Conservation (phyloP, 2,329 filamentous ascomycete species). For the Neodidymelliopsis sp. region DNA sequence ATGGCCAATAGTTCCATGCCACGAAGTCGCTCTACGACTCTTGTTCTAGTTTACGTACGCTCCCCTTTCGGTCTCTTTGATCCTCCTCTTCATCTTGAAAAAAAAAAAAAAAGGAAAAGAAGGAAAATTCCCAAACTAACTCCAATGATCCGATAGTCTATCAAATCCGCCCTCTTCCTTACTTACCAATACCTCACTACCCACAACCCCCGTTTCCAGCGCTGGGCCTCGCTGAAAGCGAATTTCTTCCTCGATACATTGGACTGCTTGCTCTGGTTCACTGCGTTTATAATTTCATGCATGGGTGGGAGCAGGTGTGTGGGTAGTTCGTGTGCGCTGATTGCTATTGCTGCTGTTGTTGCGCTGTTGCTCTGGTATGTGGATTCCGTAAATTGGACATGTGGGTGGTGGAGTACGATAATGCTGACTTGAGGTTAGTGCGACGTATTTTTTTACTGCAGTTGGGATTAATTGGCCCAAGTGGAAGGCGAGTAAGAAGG, state of each 20-base stretch:
- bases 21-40: slow-evolving; percentile 9
- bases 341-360: slow-evolving; percentile 9
- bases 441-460: not conserved
- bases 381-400: too few relatives aligned
- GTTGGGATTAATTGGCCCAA: slow-evolving; percentile 2
- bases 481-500: slow-evolving; percentile 9
- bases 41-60: slow-evolving; percentile 20
- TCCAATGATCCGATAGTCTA: too few relatives aligned
- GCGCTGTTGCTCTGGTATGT: slow-evolving; percentile 2
- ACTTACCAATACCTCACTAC: slow-evolving; percentile 51
- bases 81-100: too few relatives aligned
- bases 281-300: slow-evolving; percentile 17
- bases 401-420: too few relatives aligned
- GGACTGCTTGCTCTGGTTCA: slow-evolving; percentile 35
- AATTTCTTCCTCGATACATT: slow-evolving; percentile 51
- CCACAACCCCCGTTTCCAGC: slow-evolving; percentile 40
- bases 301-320: slow-evolving; percentile 12
- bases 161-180: slow-evolving; percentile 52
- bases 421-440: not conserved
- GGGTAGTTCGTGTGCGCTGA: slow-evolving; percentile 12
- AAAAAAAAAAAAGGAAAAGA: too few relatives aligned
- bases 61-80: too few relatives aligned
- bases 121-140: too few relatives aligned
- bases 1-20: slow-evolving; percentile 14
- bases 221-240: slow-evolving; percentile 51